Evolutionary conservation across 2,329 filamentous ascomycete genomes (phyloP).

Genomic region (Colletotrichum sp.): DNA sequence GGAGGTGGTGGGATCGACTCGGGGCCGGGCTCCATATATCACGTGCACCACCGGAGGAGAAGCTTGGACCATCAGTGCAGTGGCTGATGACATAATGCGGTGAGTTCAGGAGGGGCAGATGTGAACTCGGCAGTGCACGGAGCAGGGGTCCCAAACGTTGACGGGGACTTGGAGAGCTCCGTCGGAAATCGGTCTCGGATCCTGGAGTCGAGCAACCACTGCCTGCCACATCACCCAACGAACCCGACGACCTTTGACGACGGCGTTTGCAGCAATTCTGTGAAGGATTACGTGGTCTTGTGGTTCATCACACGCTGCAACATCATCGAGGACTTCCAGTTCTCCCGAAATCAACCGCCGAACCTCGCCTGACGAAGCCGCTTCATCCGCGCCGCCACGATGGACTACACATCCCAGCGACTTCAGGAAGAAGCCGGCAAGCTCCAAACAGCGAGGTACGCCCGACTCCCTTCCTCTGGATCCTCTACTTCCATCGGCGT

Average conservation of each 20-base stretch:
- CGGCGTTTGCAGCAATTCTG: not conserved
- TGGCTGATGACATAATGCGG: not conserved
- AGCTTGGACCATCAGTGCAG: not conserved
- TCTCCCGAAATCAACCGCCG: not conserved
- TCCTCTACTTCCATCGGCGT: too few relatives aligned
- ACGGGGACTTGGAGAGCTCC: slow-evolving; percentile 16
- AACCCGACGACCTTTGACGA: not conserved
- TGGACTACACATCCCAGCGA: slow-evolving; percentile 64
- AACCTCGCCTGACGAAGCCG: not conserved
- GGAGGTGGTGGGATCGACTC: not conserved
- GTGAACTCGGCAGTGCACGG: not conserved
- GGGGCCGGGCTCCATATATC: fast-evolving
- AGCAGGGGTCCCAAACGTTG: not conserved
- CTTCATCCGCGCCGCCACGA: slow-evolving; percentile 25
- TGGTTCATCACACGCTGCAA: not conserved
- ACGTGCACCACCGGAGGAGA: not conserved
- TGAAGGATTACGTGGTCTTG: not conserved
- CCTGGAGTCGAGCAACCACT: not conserved
- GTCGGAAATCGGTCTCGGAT: not conserved
- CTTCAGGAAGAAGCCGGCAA: slow-evolving; percentile 57
- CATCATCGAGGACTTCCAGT: not conserved
- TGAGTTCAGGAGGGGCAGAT: not conserved
- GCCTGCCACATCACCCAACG: not conserved
- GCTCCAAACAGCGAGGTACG: slow-evolving; percentile 40
- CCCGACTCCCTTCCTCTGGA: not conserved